phyloP scores from a whole-genome alignment of 305 asterid species.

The Plantago coronopus region DNA sequence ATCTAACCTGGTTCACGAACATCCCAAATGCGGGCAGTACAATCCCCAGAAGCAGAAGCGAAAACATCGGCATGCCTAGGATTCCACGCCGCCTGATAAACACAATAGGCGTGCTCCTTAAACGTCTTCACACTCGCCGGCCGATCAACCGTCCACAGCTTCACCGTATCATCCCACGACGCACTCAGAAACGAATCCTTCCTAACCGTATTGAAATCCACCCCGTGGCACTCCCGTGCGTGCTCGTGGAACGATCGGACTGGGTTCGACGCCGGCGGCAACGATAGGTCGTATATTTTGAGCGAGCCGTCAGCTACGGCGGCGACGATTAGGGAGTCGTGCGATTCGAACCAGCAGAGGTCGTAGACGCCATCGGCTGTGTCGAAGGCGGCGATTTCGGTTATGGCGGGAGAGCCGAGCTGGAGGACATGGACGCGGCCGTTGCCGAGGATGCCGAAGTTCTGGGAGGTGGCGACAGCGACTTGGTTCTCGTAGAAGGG shows the following conservation, averaged over 20 bases:
- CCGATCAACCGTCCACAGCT: slow-evolving; percentile 93
- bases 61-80: slow-evolving; percentile 93
- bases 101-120: slow-evolving; percentile 95
- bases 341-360: slow-evolving; percentile 93
- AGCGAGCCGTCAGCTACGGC: slow-evolving; percentile 87
- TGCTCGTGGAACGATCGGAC: slow-evolving; percentile 89
- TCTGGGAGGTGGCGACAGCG: slow-evolving; percentile 89
- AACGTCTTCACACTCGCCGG: slow-evolving; percentile 86
- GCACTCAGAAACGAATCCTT: slow-evolving; percentile 92
- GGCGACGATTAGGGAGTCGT: slow-evolving; percentile 75
- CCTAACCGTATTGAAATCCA: slow-evolving; percentile 71
- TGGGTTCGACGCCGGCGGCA: slow-evolving; percentile 80
- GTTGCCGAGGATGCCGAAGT: slow-evolving; percentile 93
- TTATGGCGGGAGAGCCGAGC: slow-evolving; percentile 61
- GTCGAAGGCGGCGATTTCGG: slow-evolving; percentile 73
- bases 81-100: slow-evolving; percentile 86
- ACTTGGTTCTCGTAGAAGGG: slow-evolving; percentile 82
- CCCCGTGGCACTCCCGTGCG: slow-evolving; percentile 81
- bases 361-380: slow-evolving; percentile 95
- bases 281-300: slow-evolving; percentile 73
- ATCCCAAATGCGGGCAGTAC: slow-evolving; percentile 94
- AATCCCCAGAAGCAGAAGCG: slow-evolving; percentile 95
- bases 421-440: slow-evolving; percentile 91
- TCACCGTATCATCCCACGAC: slow-evolving; percentile 91
- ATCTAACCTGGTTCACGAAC: slow-evolving; percentile 83